Base-by-base conservation (phyloP, 495 filamentous ascomycete species). In the Podospora comata region DNA sequence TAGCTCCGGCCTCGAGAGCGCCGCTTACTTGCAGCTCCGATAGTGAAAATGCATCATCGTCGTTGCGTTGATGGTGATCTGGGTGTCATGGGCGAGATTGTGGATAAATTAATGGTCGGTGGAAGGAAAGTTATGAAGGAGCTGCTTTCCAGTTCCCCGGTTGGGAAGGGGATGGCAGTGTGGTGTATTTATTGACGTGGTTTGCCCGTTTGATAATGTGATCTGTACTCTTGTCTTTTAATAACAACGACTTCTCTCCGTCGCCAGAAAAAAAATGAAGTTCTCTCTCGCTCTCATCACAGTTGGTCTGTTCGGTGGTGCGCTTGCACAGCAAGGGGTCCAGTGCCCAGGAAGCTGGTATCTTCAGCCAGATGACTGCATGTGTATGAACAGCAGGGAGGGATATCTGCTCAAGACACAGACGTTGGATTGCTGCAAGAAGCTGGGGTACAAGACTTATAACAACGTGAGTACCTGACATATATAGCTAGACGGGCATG, bases 311-410 rank as follows among this genome's bases (percentile, higher is more conserved):
- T 9, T 66, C 30, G 67, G 69, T 2, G 67, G 62, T 32, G 69
- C 61, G 13, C 26, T 72, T 23, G 74, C 72, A 11, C 64, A 69
- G 56, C 57, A 63, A 20, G 39, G 39, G 39, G 39, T 16, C 13
- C 59, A 68, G 34, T 73, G 73, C 60, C 70, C 65, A 3, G 68
- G 68, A 27, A 67, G 70, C 32, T 78, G 76, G 76, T 73, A 72
- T 55, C 72, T 78, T 48, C 62, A 72, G 23, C 69, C 73, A 0
- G 68, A 75, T 68, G 76, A 78, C 69, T 78, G 76, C 65, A 78
- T 78, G 20, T 78, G 76, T 65, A 78, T 78, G 76, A 71, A 69
- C 9, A 76, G 73, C 66, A 69, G 63, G 39, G 67, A 74, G 28
- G 75, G 75, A 2, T 30, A 48, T 9, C 61, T 77, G 54, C 54